phyloP scores from a whole-genome alignment of 2,329 filamentous ascomycete genomes.

The Fusarium udum region DNA sequence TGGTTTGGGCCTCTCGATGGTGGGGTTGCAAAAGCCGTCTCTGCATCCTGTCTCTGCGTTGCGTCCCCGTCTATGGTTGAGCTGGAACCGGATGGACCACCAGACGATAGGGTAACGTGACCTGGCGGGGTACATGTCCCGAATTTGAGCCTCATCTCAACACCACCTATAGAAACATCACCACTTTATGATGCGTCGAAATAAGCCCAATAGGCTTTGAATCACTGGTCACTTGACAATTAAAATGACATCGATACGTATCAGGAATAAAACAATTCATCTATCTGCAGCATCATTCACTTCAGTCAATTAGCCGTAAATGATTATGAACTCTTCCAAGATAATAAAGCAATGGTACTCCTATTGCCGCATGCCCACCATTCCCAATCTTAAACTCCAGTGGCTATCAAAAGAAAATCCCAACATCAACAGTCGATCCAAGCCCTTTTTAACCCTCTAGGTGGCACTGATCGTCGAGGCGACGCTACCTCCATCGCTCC shows the following conservation, averaged over 20 bases:
- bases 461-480: constrained; percentile 47
- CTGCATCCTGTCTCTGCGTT: constrained; percentile 11
- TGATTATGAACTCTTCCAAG: not conserved
- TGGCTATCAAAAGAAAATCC: constrained; percentile 9
- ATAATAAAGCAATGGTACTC: not conserved
- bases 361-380: constrained; percentile 7
- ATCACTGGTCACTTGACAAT: not conserved
- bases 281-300: not conserved
- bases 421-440: constrained; percentile 5
- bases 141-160: constrained; percentile 4
- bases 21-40: constrained; percentile 37
- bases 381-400: constrained; percentile 28
- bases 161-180: constrained; percentile 13
- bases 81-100: constrained; percentile 1
- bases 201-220: not conserved
- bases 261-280: not conserved
- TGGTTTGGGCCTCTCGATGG: constrained; percentile 26
- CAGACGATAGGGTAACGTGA: constrained; percentile 40
- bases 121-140: constrained; percentile 25
- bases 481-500: constrained; percentile 51
- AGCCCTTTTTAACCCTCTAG: constrained; percentile 11
- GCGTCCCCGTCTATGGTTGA: constrained; percentile 4
- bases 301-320: not conserved
- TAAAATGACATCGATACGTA: too few relatives aligned
- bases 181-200: not conserved